These are phyloP conservation scores for Penicillium pancosmium DNA, from an alignment of 495 filamentous ascomycete genomes.

Conservation along the genomic window DNA sequence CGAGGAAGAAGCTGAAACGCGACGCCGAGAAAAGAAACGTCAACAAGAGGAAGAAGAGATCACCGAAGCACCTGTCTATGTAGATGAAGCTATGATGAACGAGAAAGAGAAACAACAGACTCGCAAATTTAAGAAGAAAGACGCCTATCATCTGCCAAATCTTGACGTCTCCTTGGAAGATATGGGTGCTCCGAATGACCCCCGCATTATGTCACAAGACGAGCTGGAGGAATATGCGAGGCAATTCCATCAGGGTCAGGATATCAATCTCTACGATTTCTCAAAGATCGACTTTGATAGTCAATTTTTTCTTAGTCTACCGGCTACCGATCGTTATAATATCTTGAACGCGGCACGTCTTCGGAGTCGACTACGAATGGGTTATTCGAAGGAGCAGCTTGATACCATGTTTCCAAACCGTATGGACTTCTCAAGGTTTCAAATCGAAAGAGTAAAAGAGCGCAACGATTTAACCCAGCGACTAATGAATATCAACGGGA, in stretches of 20 bases:
- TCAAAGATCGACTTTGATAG: conserved; percentile 97
- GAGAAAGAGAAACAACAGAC: conserved; percentile 70
- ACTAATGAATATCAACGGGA: conserved; percentile 91
- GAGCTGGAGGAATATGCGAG: conserved; percentile 90
- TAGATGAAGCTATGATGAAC: conserved; percentile 83
- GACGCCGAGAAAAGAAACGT: conserved; percentile 50
- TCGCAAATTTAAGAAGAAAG: conserved; percentile 84
- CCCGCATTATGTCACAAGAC: conserved; percentile 90
- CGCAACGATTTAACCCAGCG: conserved; percentile 94
- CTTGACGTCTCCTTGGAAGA: conserved; percentile 71
- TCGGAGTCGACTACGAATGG: conserved; percentile 88
- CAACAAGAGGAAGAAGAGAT: conserved; percentile 67
- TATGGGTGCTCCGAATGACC: conserved; percentile 90
- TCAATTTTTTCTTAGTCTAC: conserved; percentile 88
- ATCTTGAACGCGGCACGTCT: conserved; percentile 92
- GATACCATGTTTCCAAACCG: conserved; percentile 95
- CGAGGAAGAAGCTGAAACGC: conserved; percentile 77
- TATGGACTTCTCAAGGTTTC: conserved; percentile 96
- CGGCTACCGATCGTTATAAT: conserved; percentile 90
- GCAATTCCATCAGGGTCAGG: conserved; percentile 90
- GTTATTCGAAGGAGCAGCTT: conserved; percentile 92
- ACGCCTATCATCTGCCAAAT: conserved; percentile 92
- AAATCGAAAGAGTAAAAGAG: conserved; percentile 90
- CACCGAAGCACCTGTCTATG: conserved; percentile 80
- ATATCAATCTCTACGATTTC: conserved; percentile 98